Evolutionary conservation across 352 stramenopile genomes (phyloP).

Genomic region (Phytopythium helicoides): DNA sequence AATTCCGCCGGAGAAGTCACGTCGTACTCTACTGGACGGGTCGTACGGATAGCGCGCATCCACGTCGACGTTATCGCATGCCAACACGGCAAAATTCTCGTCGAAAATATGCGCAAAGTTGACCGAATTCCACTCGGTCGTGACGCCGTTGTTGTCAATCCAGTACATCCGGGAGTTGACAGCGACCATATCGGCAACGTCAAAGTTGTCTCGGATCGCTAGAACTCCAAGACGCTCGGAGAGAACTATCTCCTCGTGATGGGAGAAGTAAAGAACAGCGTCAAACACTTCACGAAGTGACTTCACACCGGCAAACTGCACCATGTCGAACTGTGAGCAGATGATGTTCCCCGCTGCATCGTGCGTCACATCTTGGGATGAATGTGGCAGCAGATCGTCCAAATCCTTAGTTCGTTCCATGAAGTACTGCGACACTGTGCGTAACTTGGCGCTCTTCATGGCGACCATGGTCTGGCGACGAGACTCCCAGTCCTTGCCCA

Average conservation of each 20-base stretch:
- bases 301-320: conserved; percentile 19
- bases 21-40: conserved; percentile 14
- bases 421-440: conserved; percentile 22
- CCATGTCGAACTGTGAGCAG: conserved; percentile 19
- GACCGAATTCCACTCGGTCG: conserved; percentile 24
- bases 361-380: conserved; percentile 26
- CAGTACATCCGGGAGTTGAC: background rate
- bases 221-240: conserved; percentile 30
- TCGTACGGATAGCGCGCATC: conserved; percentile 7
- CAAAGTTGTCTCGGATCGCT: conserved; percentile 6
- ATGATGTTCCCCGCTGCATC: conserved; percentile 15
- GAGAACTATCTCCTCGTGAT: conserved; percentile 40
- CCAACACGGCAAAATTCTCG: conserved; percentile 9
- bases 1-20: conserved; percentile 23
- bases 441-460: conserved; percentile 16
- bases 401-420: conserved; percentile 6
- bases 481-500: conserved; percentile 19
- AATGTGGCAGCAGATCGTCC: conserved; percentile 13
- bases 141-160: conserved; percentile 16
- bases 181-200: too few relatives aligned
- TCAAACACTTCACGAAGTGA: conserved; percentile 36
- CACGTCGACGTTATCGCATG: conserved; percentile 23
- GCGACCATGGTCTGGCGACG: conserved; percentile 14
- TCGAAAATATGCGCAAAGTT: conserved; percentile 20
- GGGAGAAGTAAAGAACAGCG: conserved; percentile 20